Evolutionary conservation across 2,329 filamentous ascomycete genomes (phyloP).

Genomic region (Pseudogymnoascus destructans): DNA sequence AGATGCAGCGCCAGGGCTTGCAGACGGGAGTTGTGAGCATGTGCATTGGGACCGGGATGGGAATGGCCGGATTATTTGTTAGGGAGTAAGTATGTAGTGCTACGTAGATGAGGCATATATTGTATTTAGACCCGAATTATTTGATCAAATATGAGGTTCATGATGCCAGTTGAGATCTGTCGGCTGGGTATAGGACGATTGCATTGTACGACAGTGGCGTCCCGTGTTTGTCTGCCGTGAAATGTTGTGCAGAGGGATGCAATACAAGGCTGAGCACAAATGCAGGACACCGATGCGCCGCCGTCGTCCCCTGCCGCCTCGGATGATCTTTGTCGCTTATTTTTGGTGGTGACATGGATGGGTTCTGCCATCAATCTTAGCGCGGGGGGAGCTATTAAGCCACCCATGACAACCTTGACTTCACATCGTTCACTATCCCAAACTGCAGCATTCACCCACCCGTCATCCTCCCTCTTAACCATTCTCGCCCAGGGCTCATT

Average conservation of each 20-base stretch:
- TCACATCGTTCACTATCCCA: constrained; percentile 4
- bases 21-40: constrained; percentile 80
- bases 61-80: constrained; percentile 56
- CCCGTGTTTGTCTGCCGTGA: constrained; percentile 6
- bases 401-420: constrained; percentile 7
- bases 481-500: background rate
- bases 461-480: background rate
- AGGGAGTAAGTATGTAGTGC: constrained; percentile 36
- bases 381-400: background rate
- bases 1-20: constrained; percentile 52
- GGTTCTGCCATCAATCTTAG: background rate
- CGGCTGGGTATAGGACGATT: background rate
- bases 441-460: background rate
- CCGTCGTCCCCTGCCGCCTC: constrained; percentile 6
- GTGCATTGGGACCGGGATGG: constrained; percentile 78
- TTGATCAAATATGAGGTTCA: background rate
- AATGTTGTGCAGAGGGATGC: background rate
- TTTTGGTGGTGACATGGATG: constrained; percentile 3
- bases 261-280: background rate
- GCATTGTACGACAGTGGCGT: background rate
- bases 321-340: constrained; percentile 7
- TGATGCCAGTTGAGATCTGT: background rate
- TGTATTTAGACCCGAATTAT: background rate
- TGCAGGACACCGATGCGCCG: background rate
- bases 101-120: constrained; percentile 3